Evolutionary conservation across 2,329 filamentous ascomycete genomes (phyloP).

Genomic region (Diaporthe sp.): DNA sequence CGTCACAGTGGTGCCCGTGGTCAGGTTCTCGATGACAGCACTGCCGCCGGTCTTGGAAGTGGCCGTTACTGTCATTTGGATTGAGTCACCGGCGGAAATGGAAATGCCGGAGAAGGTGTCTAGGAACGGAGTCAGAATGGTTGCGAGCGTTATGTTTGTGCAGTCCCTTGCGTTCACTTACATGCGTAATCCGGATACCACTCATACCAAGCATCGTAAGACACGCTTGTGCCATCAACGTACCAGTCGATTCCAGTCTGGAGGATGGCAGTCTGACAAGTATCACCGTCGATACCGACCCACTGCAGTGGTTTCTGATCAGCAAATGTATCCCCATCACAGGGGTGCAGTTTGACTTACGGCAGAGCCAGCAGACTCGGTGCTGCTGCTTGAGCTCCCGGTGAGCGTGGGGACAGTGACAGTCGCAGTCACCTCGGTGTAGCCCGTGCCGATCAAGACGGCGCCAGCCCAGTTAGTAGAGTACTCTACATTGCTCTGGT

Average conservation of each 20-base stretch:
- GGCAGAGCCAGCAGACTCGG: constrained; percentile 62
- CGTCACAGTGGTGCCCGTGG: constrained; percentile 62
- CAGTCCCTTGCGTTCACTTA: neutral
- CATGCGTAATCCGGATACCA: constrained; percentile 70
- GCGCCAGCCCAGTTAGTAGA: constrained; percentile 69
- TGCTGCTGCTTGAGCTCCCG: constrained; percentile 51
- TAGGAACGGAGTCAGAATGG: neutral
- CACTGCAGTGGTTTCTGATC: constrained; percentile 48
- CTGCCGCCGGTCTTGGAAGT: constrained; percentile 58
- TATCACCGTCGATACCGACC: constrained; percentile 74
- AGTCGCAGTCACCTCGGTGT: constrained; percentile 64
- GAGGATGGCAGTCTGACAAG: constrained; percentile 65
- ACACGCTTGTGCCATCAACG: constrained; percentile 54
- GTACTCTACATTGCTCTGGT: constrained; percentile 37
- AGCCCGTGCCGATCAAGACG: constrained; percentile 63
- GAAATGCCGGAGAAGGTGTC: constrained; percentile 42
- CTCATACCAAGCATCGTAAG: constrained; percentile 71
- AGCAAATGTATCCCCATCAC: neutral
- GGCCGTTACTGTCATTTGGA: constrained; percentile 51
- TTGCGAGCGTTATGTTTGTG: neutral
- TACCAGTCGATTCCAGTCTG: constrained; percentile 71
- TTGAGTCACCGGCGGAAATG: constrained; percentile 43
- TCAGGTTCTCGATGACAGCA: constrained; percentile 62
- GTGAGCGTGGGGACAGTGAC: constrained; percentile 60
- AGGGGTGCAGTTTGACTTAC: neutral